Percentiles rank a stretch among this genome's conserved stretches.
Evolutionary conservation across 257 asterid species (phyloP).

Genomic region (Fraxinus excelsior): DNA sequence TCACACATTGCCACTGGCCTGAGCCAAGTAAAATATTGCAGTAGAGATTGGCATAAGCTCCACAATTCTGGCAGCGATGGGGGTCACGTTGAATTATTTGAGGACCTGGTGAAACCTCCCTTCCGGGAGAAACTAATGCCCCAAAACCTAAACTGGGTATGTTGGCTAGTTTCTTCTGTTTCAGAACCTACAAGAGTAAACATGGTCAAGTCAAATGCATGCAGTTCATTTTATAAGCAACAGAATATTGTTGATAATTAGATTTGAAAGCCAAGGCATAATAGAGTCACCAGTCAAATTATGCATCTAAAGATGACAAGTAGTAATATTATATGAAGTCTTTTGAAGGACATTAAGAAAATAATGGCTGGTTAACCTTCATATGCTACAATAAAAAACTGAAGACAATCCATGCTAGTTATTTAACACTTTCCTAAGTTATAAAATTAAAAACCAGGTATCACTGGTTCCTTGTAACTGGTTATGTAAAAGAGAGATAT

Average conservation of each 20-base stretch:
- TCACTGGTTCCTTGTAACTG: background rate
- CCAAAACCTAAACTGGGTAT: conserved; percentile 82
- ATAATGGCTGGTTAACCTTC: background rate
- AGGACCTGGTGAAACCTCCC: conserved; percentile 83
- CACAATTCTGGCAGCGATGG: conserved; percentile 84
- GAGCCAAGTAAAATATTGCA: conserved; percentile 83
- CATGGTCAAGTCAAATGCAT: background rate
- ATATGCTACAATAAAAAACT: conserved; percentile 10
- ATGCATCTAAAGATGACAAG: conserved; percentile 25
- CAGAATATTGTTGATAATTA: background rate
- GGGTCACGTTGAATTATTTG: conserved; percentile 90
- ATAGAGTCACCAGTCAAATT: conserved; percentile 5
- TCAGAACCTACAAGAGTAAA: conserved; percentile 58
- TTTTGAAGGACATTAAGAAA: background rate
- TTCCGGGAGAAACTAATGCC: conserved; percentile 88
- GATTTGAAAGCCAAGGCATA: conserved; percentile 4
- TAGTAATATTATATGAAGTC: conserved; percentile 1
- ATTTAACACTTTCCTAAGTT: conserved; percentile 2
- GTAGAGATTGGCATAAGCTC: conserved; percentile 87
- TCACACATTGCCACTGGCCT: conserved; percentile 98
- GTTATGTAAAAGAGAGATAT: conserved; percentile 8
- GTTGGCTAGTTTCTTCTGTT: conserved; percentile 85
- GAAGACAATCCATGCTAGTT: background rate
- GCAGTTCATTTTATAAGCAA: background rate
- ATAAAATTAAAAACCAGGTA: background rate